Percentiles rank a stretch among this genome's conserved stretches.
phyloP scores from a whole-genome alignment of 2,329 filamentous ascomycete species.

The Neonectria coccinea region DNA sequence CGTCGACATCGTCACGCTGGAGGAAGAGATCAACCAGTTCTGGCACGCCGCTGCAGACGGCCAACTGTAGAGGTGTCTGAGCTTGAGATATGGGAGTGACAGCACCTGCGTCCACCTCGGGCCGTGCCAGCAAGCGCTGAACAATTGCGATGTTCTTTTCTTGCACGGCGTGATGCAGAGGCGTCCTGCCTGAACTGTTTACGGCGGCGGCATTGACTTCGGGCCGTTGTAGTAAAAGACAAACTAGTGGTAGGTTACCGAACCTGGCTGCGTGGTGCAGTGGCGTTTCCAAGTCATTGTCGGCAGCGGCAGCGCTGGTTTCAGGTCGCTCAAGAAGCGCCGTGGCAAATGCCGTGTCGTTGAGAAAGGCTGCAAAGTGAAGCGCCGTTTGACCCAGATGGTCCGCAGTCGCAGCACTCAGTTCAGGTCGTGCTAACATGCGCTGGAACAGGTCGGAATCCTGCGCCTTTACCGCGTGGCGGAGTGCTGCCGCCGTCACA shows the following conservation, averaged over 20 bases:
- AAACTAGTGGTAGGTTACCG: conserved; percentile 4
- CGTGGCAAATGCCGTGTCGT: not conserved
- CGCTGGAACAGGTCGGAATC: conserved; percentile 11
- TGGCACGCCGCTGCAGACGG: conserved; percentile 1
- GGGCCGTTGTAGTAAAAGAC: conserved; percentile 16
- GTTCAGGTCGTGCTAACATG: conserved; percentile 20
- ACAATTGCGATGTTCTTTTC: not conserved
- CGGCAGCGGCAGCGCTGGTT: not conserved
- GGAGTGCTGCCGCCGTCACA: conserved; percentile 11
- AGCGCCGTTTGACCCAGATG: conserved; percentile 11
- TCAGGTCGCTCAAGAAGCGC: conserved; percentile 22
- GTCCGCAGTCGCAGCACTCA: conserved; percentile 16
- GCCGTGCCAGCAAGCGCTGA: conserved; percentile 16
- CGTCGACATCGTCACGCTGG: not conserved
- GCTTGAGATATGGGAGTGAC: not conserved
- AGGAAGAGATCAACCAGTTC: conserved; percentile 2
- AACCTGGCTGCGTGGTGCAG: conserved; percentile 3
- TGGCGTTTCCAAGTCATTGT: not conserved
- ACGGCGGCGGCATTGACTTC: not conserved
- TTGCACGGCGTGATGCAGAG: conserved; percentile 20
- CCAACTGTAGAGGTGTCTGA: conserved; percentile 24
- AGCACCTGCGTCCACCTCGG: conserved; percentile 12
- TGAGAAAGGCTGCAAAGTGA: not conserved
- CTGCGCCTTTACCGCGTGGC: conserved; percentile 1
- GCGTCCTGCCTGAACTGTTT: not conserved